Conservation (phyloP, 2,329 filamentous ascomycete species). For the Ceratocystis destructans region DNA sequence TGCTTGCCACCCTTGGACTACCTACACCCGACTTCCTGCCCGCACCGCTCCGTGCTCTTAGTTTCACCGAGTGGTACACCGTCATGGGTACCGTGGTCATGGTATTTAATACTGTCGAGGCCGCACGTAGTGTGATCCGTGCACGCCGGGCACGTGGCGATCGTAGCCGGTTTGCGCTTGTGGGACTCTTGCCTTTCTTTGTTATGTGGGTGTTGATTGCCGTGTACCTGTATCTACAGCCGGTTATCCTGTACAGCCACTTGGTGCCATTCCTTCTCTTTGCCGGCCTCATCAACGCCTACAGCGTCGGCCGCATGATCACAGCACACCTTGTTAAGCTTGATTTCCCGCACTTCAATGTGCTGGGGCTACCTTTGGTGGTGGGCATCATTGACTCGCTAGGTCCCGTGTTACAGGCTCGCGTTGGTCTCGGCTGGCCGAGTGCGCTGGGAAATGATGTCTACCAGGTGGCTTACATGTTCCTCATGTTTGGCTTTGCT, state of each 20-base stretch:
- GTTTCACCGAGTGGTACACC: constrained; percentile 89
- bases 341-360: constrained; percentile 80
- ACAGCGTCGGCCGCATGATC: constrained; percentile 91
- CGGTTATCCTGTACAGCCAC: constrained; percentile 66
- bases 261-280: constrained; percentile 83
- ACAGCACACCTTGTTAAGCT: constrained; percentile 82
- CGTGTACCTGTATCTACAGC: constrained; percentile 72
- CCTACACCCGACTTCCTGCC: constrained; percentile 33
- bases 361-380: constrained; percentile 63
- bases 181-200: constrained; percentile 73
- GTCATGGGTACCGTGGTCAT: constrained; percentile 71
- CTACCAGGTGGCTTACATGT: constrained; percentile 89
- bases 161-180: constrained; percentile 56
- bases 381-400: constrained; percentile 69
- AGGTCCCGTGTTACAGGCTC: constrained; percentile 51
- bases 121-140: constrained; percentile 69
- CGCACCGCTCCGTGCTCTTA: constrained; percentile 53
- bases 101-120: constrained; percentile 70
- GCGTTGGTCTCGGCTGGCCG: constrained; percentile 57
- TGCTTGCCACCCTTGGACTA: constrained; percentile 60
- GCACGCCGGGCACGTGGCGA: constrained; percentile 63
- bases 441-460: constrained; percentile 58
- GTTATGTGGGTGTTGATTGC: constrained; percentile 63
- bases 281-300: constrained; percentile 80
- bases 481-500: constrained; percentile 69